Evolutionary conservation across 2,329 filamentous ascomycete species (phyloP), one percentile per base, ranked within the genome.

Genomic region (Penicillium rolfsii): DNA sequence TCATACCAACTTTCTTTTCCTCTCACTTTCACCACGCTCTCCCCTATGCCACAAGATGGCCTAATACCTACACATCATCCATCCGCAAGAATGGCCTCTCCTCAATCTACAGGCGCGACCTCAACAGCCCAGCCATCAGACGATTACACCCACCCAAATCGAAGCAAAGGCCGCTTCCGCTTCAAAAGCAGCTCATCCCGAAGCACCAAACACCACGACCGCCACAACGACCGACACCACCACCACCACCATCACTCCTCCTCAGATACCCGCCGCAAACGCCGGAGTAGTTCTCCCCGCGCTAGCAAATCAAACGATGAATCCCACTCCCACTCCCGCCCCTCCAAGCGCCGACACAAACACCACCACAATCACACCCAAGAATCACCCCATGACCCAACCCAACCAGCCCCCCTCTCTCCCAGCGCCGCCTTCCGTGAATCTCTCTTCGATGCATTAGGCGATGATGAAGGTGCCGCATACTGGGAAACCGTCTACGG

Each of bases 401-500:
- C 36, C 36, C 33, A 53, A 24, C 28, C 58, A 46, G 46, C 60
- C 22, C 61, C 66, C 1, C 80, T 91, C 16, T 86, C 90, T 67
- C 84, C 91, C 0, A 88, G 92, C 43, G 82, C 84, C 0, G 92
- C 94, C 0, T 99, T 99, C 75, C 89, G 91, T 33, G 91, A 96
- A 76, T 97, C 93, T 0, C 87, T 99, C 5, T 98, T 98, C 79
- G 95, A 99, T 76, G 95, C 95, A 35, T 89, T 99, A 77, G 94
- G 93, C 40, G 95, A 99, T 76, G 94, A 98, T 73, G 95, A 99
- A 78, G 95, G 94, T 50, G 95, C 95, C 1, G 86, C 88, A 7
- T 99, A 95, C 80, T 99, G 95, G 95, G 90, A 97, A 75, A 87
- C 87, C 16, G 91, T 99, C n/a, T 99, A 98, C 77, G 93, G 93